Evolutionary conservation across 2,329 filamentous ascomycete species (phyloP), one percentile per base, ranked within the genome.

Genomic region (Fonsecaea erecta): DNA sequence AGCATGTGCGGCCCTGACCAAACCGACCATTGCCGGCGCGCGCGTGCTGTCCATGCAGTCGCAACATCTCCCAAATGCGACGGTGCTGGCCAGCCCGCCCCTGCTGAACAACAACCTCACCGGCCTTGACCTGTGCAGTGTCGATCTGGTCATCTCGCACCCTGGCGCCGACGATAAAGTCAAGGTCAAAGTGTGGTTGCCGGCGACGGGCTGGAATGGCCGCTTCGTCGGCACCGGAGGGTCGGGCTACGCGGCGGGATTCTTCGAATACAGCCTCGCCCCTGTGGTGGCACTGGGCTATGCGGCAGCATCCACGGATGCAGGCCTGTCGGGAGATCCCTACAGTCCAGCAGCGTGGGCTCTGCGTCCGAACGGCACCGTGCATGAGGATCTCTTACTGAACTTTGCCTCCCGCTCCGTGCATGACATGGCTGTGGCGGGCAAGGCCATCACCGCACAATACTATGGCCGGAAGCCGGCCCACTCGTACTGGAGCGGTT

Each of bases 401-500:
- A 73, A 79, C 58, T 79, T 77, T 54, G 75, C 74, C 1, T 72
- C 72, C 7, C 65, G 70, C 3, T 70, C 74, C 1, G 53, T 77
- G 1, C 70, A 77, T 54, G 78, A 80, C 24, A 70, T 76, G 68
- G 71, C 75, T 1, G 26, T 73, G 4, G 70, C 80, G 52, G 69
- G 68, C 30, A 70, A 71, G 46, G 43, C 54, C 1, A 52, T 70
- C 24, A 54, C 59, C 4, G 21, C 40, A 12, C 24, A 51, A 18
- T 71, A 56, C 56, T 71, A 71, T 54, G 61, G 61, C 16, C 14
- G 18, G 6, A 24, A 37, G 26, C 61, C 62, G 2, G 21, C 24
- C n/a, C 59, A 63, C 34, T 63, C 63, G 4, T 88, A 88, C 73
- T 88, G 82, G 67, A 72, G 82, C 1, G 86, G 86, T 3, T 88